A percentile compares a stretch with the other conserved stretches of the same genome.
Conservation (phyloP, 345 rosid genomes). For the Balakata baccata region DNA sequence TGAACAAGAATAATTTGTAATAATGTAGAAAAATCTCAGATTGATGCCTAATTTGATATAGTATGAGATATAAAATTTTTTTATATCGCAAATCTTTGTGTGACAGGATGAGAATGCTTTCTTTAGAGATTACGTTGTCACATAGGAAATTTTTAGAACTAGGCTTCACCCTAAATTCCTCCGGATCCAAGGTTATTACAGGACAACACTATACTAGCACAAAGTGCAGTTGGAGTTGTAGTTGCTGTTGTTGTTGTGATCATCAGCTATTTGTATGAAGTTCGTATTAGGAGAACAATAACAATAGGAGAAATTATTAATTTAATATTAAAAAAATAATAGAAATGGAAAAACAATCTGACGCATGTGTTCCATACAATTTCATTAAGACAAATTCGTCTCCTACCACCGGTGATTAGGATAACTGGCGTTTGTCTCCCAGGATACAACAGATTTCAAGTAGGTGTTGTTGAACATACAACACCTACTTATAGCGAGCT, state of each 20-base stretch:
- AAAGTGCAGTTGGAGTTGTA: constrained; percentile 75
- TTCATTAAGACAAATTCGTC: too few species aligned
- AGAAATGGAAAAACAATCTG: too few species aligned
- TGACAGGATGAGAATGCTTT: constrained; percentile 84
- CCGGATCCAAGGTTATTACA: constrained; percentile 37
- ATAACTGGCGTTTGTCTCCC: too few species aligned
- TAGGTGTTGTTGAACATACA: too few species aligned
- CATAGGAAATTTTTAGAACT: constrained; percentile 92
- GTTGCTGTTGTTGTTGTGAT: constrained; percentile 82
- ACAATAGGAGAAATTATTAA: too few species aligned
- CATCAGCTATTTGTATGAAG: constrained; percentile 73
- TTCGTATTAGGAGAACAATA: too few species aligned
- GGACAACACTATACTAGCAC: constrained; percentile 61
- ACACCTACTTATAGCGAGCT: too few species aligned
- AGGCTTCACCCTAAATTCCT: constrained; percentile 48
- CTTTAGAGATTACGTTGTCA: constrained; percentile 69
- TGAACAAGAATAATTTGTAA: not conserved
- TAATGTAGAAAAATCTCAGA: constrained; percentile 13
- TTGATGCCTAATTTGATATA: not conserved
- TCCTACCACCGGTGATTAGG: too few species aligned
- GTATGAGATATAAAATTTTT: not conserved
- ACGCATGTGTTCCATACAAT: too few species aligned
- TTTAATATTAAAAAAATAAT: too few species aligned
- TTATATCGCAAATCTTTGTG: not conserved
- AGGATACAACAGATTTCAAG: too few species aligned